These are phyloP conservation scores for Aureobasidium sp. DNA, from an alignment of 2,329 filamentous ascomycete genomes.

Conservation along the genomic window DNA sequence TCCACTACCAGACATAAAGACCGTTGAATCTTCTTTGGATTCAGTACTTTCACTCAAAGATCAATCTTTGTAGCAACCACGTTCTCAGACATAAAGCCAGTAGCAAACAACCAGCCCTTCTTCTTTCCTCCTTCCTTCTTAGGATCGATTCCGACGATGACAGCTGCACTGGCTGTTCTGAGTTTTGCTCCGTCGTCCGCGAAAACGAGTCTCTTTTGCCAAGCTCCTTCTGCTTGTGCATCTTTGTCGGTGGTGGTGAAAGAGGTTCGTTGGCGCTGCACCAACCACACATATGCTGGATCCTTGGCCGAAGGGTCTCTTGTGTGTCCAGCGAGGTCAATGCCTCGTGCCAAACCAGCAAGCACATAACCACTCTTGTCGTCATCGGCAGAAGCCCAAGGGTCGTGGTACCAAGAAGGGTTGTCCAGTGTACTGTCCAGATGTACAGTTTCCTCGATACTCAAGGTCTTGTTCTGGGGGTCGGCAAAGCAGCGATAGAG, in stretches of 20 bases:
- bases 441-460: constrained; percentile 37
- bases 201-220: constrained; percentile 47
- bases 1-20: too few relatives aligned
- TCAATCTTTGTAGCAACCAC: constrained; percentile 49
- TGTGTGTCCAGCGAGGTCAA: constrained; percentile 37
- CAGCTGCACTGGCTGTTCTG: constrained; percentile 45
- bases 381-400: constrained; percentile 37
- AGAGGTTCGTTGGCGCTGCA: neutral
- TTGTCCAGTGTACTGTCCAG: constrained; percentile 49
- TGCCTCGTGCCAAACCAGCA: constrained; percentile 39
- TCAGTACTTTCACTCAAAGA: constrained; percentile 24
- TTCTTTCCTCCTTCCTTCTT: constrained; percentile 37
- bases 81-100: constrained; percentile 47
- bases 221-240: constrained; percentile 21
- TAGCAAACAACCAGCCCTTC: constrained; percentile 52
- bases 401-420: constrained; percentile 51
- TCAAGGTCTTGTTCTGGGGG: constrained; percentile 27
- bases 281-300: constrained; percentile 44
- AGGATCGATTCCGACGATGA: constrained; percentile 49
- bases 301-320: constrained; percentile 32
- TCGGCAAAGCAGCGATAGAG: constrained; percentile 36
- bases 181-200: constrained; percentile 50
- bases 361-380: constrained; percentile 51
- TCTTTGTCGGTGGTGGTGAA: neutral
- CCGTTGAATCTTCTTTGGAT: too few relatives aligned